A percentile compares a stretch with the other conserved stretches of the same genome.
These are phyloP conservation scores for Colletotrichum melonis DNA, from an alignment of 2,329 filamentous ascomycete genomes.

Conservation along the genomic window DNA sequence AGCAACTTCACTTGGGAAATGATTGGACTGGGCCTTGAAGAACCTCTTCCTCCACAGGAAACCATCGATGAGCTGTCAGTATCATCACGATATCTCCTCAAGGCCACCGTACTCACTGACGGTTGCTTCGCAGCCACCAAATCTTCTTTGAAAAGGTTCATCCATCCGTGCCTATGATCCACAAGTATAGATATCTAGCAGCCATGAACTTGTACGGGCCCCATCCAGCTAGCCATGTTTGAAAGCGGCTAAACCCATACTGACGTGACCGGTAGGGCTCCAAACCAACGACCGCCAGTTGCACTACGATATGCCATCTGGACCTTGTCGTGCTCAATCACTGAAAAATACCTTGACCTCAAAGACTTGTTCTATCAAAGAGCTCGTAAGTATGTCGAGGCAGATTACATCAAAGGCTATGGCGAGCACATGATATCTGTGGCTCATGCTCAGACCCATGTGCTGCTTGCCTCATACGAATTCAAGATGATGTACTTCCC, in stretches of 20 bases:
- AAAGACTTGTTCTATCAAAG: constrained; percentile 92
- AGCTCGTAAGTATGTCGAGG: constrained; percentile 88
- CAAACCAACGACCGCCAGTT: constrained; percentile 85
- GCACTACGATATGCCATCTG: constrained; percentile 95
- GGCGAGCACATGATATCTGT: constrained; percentile 90
- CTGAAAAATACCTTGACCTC: constrained; percentile 82
- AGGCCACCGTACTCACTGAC: constrained; percentile 24
- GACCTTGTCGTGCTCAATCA: constrained; percentile 88
- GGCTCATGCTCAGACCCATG: constrained; percentile 87
- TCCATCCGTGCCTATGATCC: constrained; percentile 87
- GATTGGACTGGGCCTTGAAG: constrained; percentile 69
- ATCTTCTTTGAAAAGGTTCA: constrained; percentile 94
- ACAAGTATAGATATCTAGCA: constrained; percentile 86
- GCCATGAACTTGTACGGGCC: constrained; percentile 80
- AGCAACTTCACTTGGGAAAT: constrained; percentile 83
- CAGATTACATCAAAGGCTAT: constrained; percentile 91
- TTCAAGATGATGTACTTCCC: constrained; percentile 99
- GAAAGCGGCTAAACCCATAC: not conserved
- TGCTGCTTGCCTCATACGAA: constrained; percentile 84
- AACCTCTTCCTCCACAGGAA: constrained; percentile 68
- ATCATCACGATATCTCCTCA: not conserved
- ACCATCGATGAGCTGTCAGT: constrained; percentile 84
- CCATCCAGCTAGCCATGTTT: not conserved
- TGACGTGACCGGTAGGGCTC: constrained; percentile 63
- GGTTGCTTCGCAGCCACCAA: constrained; percentile 67